Base-by-base conservation (phyloP, 2,329 filamentous ascomycete species). In the Talaromyces rugulosus region DNA sequence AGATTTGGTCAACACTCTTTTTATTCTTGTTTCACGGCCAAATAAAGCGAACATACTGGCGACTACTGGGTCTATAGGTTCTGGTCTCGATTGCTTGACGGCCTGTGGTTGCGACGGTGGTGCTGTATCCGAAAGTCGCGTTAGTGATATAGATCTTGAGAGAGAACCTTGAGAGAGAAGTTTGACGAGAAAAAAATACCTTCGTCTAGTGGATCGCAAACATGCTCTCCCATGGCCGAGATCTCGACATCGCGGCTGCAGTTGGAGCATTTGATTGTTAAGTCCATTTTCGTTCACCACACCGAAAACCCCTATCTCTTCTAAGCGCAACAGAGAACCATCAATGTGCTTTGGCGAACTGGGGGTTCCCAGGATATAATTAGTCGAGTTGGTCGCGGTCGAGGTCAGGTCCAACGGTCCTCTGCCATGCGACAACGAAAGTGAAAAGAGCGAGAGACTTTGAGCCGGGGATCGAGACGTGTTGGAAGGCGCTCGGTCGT, bases 241-340 rank as follows among this genome's bases (percentile, higher is more conserved):
- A 96, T 95, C 72, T 93, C 89, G 63, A 96, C 90, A 70, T 93
- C 86, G 47, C 80, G 76, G 47, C 87, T 85, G 73, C 92, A 96
- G 78, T 83, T 87, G 59, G 92, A 96, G 77, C 92, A 96, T 82
- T 94, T 96, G 77, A 96, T 90, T 28, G 87, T 87, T 4, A 87
- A 83, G 71, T 87, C 82, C 69, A 81, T 47, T 81, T 61, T 72
- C 64, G 28, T 42, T 66, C 57, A 72, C 71, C 71, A 76, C 77
- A 65, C 66, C 67, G 54, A 55, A 52, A 60, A 28, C 62, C 56
- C 51, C 53, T 31, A 62, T 44, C 42, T 57, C 61, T 42, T 50
- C 50, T 44, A 50, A 59, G 58, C 60, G 58, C 60, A 55, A 52
- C 33, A 55, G 40, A 12, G 14, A 59, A 59, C 27, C 60, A 62